Base-by-base conservation (phyloP, 2,329 filamentous ascomycete genomes). In the Mycosphaerelloides madeirae region DNA sequence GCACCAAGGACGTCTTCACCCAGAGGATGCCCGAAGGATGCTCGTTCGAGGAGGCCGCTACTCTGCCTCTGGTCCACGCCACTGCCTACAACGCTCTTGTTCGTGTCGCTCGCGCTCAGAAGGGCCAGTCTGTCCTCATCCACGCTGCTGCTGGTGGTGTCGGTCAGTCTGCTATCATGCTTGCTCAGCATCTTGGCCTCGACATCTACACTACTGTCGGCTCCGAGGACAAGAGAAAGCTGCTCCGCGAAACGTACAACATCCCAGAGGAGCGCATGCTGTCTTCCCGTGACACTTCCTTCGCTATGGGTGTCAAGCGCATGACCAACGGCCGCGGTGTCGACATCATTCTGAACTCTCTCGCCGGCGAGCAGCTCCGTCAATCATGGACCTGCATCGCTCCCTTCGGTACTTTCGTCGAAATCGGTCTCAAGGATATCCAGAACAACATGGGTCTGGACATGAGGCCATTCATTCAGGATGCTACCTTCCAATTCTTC, bases 271-370 rank as follows among this genome's bases (percentile, higher is more conserved):
- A 61, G 14, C 58, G 61, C 41, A 67, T 68, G 41, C 63, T 68
- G 46, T 51, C 47, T 46, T 57, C 48, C 37, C 47, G 62, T n/a
- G 56, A 64, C 31, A 43, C 44, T 1, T 48, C 48, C 12, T 68
- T 68, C 38, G 55, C 39, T 13, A 16, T 43, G 5, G 61, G 39
- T 5, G 42, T 68, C 3, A 34, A 43, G 45, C 55, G 11, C 14
- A 46, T 31, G 48, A 68, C 66, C 0, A 41, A 53, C 11, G 57
- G 52, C 14, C 33, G 36, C 4, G 66, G 67, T n/a, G 58, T 67
- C 11, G 63, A 69, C 45, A 59, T 68, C 6, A 49, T 65, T 3
- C 47, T 68, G 41, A 67, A 63, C 48, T 56, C 50, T 2, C 44
- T 60, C 11, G 38, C 53, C 1, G 65, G 65, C 9, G 16, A 41